Evolutionary conservation across 306 rosid genomes (phyloP), one percentile per base, ranked within the genome.

Genomic region (Malus asiatica): DNA sequence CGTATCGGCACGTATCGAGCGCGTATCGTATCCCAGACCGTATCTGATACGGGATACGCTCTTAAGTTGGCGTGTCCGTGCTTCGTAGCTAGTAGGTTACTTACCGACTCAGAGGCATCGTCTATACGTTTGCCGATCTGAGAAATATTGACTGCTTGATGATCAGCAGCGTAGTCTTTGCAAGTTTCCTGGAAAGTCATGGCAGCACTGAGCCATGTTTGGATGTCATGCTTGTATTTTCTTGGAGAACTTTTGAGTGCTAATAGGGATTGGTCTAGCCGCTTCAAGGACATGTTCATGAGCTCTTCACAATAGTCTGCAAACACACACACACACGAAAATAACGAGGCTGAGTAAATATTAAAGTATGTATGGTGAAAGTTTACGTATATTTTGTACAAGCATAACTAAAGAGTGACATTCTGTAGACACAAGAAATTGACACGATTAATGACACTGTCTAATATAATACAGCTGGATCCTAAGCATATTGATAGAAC

Each of bases 121-220:
- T 67, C 77, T 84, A 87, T 78, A 42, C 80, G 86, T 65, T 78
- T 76, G 13, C 83, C 81, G 11, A 85, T 70, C 20, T 66, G 77
- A 76, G 55, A 51, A 14, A 4, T 2, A 18, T 12, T 2, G 55
- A 48, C 18, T 12, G 19, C 20, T 51, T 51, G 55, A 14, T 51
- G 20, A n/a, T 22, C 62, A 25, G 71, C 52, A 61, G 73, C 69
- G 11, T 75, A 23, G 82, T 87, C 87, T 60, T 85, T 85, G 44
- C 91, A 87, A 57, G 89, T 51, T 70, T 85, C 84, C 60, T 78
- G 84, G 83, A 83, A 87, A 27, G 89, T 85, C 75, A 85, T 51
- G 25, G 87, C 75, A 20, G 89, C 91, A 70, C 91, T 85, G 4
- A 87, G 86, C 91, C 91, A 87, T 29, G 91, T 77, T 70, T 84